Conservation (phyloP, 768 basidiomycete species). For the Agrocybe chaxingu region DNA sequence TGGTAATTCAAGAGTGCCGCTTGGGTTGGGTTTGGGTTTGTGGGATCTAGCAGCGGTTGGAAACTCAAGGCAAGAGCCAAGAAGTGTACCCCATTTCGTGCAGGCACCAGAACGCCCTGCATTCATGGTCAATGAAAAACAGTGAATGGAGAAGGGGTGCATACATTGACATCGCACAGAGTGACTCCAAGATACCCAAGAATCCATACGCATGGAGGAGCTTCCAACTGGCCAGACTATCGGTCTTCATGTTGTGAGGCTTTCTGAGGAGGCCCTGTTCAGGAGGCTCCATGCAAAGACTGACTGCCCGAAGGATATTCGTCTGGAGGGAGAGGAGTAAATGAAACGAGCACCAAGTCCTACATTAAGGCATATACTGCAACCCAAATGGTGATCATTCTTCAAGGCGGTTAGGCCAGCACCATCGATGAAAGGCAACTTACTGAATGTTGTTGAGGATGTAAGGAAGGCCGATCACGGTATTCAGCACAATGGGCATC, state of each 20-base stretch:
- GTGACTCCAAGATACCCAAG: slow-evolving; percentile 43
- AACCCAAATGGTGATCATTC: slow-evolving; percentile 50
- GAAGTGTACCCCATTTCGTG: slow-evolving; percentile 47
- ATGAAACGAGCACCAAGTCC: neutral
- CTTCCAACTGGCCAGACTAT: slow-evolving; percentile 50
- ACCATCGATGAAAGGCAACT: slow-evolving; percentile 18
- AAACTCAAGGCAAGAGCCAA: slow-evolving; percentile 43
- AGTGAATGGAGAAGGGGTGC: slow-evolving; percentile 1
- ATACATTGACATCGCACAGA: slow-evolving; percentile 49
- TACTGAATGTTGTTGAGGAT: slow-evolving; percentile 36
- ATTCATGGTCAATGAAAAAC: slow-evolving; percentile 10
- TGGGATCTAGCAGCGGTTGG: slow-evolving; percentile 26
- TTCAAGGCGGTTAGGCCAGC: neutral
- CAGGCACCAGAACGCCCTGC: slow-evolving; percentile 30
- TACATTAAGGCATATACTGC: slow-evolving; percentile 18
- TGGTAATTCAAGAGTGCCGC: slow-evolving; percentile 21
- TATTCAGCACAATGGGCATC: slow-evolving; percentile 55
- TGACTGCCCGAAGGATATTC: slow-evolving; percentile 53
- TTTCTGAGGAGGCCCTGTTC: slow-evolving; percentile 54
- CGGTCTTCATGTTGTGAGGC: slow-evolving; percentile 53
- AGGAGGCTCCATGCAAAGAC: slow-evolving; percentile 57
- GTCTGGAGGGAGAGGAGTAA: slow-evolving; percentile 26
- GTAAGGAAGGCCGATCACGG: slow-evolving; percentile 33
- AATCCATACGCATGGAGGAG: slow-evolving; percentile 61
- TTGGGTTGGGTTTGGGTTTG: slow-evolving; percentile 10